These are phyloP conservation scores for Backusella circina DNA, from an alignment of 192 early-diverging fungal genomes.

Conservation along the genomic window DNA sequence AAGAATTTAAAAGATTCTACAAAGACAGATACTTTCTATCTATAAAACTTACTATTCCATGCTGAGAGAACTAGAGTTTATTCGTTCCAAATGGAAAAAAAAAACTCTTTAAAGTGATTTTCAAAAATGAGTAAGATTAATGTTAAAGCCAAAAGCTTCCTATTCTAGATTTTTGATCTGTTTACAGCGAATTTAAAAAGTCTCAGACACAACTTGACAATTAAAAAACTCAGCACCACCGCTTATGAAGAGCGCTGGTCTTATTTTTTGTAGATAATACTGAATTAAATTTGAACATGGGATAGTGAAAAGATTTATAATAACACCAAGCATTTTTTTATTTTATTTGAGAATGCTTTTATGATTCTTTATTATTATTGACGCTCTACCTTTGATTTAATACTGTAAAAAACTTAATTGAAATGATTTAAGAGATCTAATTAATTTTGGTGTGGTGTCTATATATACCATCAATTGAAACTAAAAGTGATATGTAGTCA, in stretches of 20 bases:
- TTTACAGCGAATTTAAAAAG: no score
- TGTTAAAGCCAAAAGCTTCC: not conserved
- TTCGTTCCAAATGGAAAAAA: not conserved
- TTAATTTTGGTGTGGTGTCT: not conserved
- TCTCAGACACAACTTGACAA: not conserved
- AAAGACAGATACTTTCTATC: not conserved
- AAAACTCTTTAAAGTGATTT: not conserved
- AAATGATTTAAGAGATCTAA: not conserved
- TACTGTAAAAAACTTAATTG: not conserved
- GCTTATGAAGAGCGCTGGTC: not conserved
- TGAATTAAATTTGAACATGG: not conserved
- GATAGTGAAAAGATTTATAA: not conserved
- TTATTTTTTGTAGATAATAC: not conserved
- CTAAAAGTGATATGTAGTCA: no score
- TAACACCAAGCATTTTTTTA: no score
- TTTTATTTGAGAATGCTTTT: not conserved
- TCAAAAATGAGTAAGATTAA: not conserved
- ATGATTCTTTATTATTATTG: not conserved
- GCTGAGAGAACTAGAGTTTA: not conserved
- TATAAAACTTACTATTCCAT: not conserved
- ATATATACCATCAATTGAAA: not conserved
- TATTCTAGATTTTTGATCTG: not conserved
- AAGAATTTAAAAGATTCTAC: not conserved
- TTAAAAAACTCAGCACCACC: not conserved
- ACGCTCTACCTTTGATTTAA: not conserved